Base-by-base conservation (phyloP, 257 asterid genomes). In the Haberlea rhodopensis region DNA sequence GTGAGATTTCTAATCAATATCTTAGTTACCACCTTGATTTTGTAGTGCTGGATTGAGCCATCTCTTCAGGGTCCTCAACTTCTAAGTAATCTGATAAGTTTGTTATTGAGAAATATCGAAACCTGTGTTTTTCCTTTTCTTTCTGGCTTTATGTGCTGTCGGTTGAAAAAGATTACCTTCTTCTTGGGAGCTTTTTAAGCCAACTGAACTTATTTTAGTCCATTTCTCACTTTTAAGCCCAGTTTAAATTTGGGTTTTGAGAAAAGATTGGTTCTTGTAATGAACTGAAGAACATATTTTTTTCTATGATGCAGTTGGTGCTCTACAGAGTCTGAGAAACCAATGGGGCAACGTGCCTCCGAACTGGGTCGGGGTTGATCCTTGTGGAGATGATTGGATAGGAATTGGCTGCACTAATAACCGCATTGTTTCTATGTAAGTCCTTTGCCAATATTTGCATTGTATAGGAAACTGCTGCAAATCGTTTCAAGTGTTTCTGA, bases 281-380 rank as follows among this genome's bases (percentile, higher is more conserved):
- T 53, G n/a, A 59, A 31, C 9, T 1, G 26, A 60, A 37, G 27
- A 54, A 69, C 55, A 49, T 57, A 46, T n/a, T 10, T 24, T 58
- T 62, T 25, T 55, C 62, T 60, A 16, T 71, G 63, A 26, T 71
- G 67, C 91, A 84, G 91, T 18, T 66, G 15, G 55, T 56, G 82
- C 71, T 51, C 18, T 84, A 63, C 63, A 18, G 43, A 18, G 81
- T 58, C 75, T 84, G 27, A 74, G n/a, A 62, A 29, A 11, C 53
- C 13, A 1, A 10, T 84, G 82, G 86, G 43, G 75, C 32, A 82
- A 84, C 65, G 56, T 54, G 19, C 91, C 91, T 8, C 86, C 82
- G 6, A 71, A 22, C 51, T 84, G 91, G 91, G 72, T 3, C 7
- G 86, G 84, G 24, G 11, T 62, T 19, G 88, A 84, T 77, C 90